Percentiles rank a stretch among this genome's conserved stretches.
Evolutionary conservation across 208 protist species (phyloP).

Genomic region (Trypanosoma vivax): DNA sequence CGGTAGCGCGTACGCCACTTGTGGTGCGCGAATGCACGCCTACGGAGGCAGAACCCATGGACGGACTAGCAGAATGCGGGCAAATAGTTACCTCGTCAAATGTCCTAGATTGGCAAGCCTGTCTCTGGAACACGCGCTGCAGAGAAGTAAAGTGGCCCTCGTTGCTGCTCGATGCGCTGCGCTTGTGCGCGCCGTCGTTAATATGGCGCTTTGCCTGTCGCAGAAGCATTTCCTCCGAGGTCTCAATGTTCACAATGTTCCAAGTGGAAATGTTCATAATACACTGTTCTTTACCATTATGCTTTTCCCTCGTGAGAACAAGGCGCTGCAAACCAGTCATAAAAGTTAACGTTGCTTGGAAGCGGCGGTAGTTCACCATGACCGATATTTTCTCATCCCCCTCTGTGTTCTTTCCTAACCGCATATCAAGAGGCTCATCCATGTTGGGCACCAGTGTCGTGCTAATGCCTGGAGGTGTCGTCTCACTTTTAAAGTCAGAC

Average conservation of each 20-base stretch:
- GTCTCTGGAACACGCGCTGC: too few relatives aligned
- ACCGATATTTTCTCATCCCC: too few relatives aligned
- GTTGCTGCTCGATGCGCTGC: neutral
- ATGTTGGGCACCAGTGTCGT: too few relatives aligned
- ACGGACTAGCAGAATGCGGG: neutral
- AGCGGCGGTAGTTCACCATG: neutral
- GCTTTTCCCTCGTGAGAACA: neutral
- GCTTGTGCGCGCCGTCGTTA: slow-evolving; percentile 17
- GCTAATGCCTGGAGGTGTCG: too few relatives aligned
- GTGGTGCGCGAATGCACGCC: neutral
- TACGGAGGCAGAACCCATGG: neutral
- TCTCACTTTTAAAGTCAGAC: too few relatives aligned
- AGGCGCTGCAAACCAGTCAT: neutral
- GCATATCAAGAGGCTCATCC: too few relatives aligned
- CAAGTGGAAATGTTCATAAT: slow-evolving; percentile 45
- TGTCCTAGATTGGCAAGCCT: too few relatives aligned
- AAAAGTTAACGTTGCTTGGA: slow-evolving; percentile 5
- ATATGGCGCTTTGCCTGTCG: slow-evolving; percentile 29
- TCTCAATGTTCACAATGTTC: slow-evolving; percentile 67
- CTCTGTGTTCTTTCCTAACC: too few relatives aligned
- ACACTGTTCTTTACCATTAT: slow-evolving; percentile 18
- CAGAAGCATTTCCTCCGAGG: slow-evolving; percentile 30
- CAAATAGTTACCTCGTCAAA: neutral
- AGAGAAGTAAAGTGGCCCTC: neutral
- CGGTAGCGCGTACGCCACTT: neutral